Conservation (phyloP, 2,329 filamentous ascomycete species). For the Pezicula carpinea region DNA sequence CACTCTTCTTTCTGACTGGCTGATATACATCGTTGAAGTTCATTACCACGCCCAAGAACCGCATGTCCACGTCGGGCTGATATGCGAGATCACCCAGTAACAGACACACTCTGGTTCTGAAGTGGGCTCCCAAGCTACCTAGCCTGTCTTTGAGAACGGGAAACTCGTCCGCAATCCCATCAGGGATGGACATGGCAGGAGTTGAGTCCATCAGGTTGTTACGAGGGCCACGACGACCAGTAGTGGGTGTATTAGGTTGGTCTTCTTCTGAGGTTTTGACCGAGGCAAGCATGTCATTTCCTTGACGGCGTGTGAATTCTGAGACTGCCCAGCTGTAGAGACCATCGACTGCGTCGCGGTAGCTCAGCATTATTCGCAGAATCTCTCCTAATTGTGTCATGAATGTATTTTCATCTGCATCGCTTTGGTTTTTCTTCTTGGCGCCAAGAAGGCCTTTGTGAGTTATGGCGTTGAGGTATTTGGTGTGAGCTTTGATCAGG, state of each 20-base stretch:
- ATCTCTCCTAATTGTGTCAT: constrained; percentile 89
- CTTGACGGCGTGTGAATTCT: constrained; percentile 89
- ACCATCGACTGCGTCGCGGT: constrained; percentile 89
- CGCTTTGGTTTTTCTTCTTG: constrained; percentile 40
- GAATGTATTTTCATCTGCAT: constrained; percentile 65
- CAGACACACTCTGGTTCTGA: constrained; percentile 71
- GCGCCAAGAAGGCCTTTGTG: constrained; percentile 91
- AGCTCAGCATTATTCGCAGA: constrained; percentile 87
- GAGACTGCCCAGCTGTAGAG: constrained; percentile 93
- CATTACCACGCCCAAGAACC: constrained; percentile 94
- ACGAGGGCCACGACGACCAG: constrained; percentile 23
- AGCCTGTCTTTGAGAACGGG: constrained; percentile 72
- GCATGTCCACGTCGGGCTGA: constrained; percentile 91
- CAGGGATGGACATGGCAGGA: constrained; percentile 12
- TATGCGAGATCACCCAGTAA: constrained; percentile 86
- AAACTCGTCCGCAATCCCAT: constrained; percentile 55
- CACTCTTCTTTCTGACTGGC: constrained; percentile 56
- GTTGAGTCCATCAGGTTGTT: constrained; percentile 22
- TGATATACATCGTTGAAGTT: constrained; percentile 98
- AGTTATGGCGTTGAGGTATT: constrained; percentile 89
- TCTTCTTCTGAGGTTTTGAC: constrained; percentile 33
- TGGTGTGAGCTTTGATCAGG: constrained; percentile 84
- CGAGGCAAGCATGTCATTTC: constrained; percentile 66
- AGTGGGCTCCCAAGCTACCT: constrained; percentile 66
- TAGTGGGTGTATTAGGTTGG: constrained; percentile 24